phyloP scores from a whole-genome alignment of 2,329 filamentous ascomycete genomes.

The Karstenula rhodostoma region DNA sequence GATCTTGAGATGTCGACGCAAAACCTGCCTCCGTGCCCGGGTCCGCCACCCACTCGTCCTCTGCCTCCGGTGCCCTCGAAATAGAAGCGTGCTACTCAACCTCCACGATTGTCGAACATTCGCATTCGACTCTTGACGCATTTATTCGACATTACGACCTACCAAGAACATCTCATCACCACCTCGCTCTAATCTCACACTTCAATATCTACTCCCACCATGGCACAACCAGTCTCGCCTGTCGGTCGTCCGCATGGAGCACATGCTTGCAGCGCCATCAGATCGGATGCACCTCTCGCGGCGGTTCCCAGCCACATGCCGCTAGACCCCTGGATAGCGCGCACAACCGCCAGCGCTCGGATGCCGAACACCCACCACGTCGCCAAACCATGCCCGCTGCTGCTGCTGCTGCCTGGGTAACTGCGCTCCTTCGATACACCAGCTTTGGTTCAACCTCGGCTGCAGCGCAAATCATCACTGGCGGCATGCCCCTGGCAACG shows the following conservation, averaged over 20 bases:
- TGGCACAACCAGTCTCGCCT: slow-evolving; percentile 22
- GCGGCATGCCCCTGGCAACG: slow-evolving; percentile 29
- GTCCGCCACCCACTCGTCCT: slow-evolving; percentile 57
- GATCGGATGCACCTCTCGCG: slow-evolving; percentile 34
- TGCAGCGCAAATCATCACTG: slow-evolving; percentile 22
- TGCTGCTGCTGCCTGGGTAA: slow-evolving; percentile 26
- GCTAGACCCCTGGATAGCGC: slow-evolving; percentile 29
- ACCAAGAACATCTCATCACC: slow-evolving; percentile 25
- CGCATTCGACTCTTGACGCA: slow-evolving; percentile 38
- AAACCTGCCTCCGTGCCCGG: slow-evolving; percentile 58
- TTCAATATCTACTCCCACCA: slow-evolving; percentile 24
- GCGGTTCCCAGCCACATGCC: slow-evolving; percentile 28
- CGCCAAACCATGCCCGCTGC: slow-evolving; percentile 9
- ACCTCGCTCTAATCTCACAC: slow-evolving; percentile 28
- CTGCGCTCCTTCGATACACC: slow-evolving; percentile 26
- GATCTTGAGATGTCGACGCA: slow-evolving; percentile 49
- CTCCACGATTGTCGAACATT: slow-evolving; percentile 26
- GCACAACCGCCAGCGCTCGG: slow-evolving; percentile 23
- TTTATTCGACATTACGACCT: slow-evolving; percentile 30
- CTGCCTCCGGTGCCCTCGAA: slow-evolving; percentile 56
- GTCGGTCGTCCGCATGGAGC: slow-evolving; percentile 33
- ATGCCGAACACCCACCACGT: slow-evolving; percentile 23
- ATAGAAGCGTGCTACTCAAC: slow-evolving; percentile 34
- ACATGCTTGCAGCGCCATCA: slow-evolving; percentile 34
- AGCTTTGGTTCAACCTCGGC: slow-evolving; percentile 18